phyloP scores from a whole-genome alignment of 345 rosid species.

The Toxicodendron radicans region DNA sequence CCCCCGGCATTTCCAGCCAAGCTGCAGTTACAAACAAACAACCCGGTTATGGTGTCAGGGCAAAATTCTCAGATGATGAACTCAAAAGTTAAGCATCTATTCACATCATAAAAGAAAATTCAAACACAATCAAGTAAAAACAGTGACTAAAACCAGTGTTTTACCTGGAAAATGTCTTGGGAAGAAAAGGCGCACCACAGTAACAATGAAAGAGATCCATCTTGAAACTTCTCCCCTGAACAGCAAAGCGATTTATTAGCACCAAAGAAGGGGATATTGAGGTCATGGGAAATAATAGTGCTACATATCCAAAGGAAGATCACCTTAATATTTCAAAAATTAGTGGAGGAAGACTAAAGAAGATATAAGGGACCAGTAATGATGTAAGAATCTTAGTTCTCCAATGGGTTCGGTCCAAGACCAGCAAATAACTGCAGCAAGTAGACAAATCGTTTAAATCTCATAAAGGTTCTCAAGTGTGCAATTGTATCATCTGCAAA shows the following conservation, averaged over 20 bases:
- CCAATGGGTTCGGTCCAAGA: slow-evolving; percentile 93
- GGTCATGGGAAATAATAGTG: background rate
- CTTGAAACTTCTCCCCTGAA: slow-evolving; percentile 79
- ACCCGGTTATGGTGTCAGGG: no score
- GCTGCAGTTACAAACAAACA: slow-evolving; percentile 38
- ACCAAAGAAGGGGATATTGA: background rate
- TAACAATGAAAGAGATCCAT: slow-evolving; percentile 77
- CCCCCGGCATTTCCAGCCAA: slow-evolving; percentile 75
- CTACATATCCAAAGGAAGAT: slow-evolving; percentile 2
- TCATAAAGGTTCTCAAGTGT: no score
- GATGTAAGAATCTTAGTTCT: slow-evolving; percentile 77
- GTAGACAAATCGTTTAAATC: background rate
- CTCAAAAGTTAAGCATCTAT: background rate
- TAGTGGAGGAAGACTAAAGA: slow-evolving; percentile 74
- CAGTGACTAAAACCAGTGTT: slow-evolving; percentile 5
- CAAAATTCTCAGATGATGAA: background rate
- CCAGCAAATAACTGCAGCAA: slow-evolving; percentile 70
- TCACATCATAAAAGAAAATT: background rate
- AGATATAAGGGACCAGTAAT: slow-evolving; percentile 79
- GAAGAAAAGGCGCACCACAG: slow-evolving; percentile 80
- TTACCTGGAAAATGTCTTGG: slow-evolving; percentile 71
- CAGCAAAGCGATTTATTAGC: background rate
- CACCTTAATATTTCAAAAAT: slow-evolving; percentile 70
- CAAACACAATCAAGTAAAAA: slow-evolving; percentile 1
- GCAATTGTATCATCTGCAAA: background rate